phyloP scores from a whole-genome alignment of 2,329 filamentous ascomycete species.

The Diplodia scrobiculata region DNA sequence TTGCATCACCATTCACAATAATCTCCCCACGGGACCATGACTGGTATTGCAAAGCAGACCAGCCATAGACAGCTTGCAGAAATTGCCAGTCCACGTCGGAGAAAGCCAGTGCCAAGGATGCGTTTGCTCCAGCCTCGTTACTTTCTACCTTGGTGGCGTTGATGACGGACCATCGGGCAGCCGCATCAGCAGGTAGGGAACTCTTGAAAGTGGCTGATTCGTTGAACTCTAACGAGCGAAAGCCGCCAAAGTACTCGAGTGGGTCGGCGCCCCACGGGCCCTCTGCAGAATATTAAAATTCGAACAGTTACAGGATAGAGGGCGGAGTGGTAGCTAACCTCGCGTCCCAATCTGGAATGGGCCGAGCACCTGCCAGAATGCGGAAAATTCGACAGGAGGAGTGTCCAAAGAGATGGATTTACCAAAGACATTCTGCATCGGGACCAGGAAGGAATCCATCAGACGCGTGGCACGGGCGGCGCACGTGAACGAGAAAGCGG shows the following conservation, averaged over 20 bases:
- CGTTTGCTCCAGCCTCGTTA: conserved; percentile 39
- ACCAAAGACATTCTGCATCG: neutral
- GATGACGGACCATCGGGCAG: conserved; percentile 52
- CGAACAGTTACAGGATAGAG: conserved; percentile 27
- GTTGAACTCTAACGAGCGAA: conserved; percentile 51
- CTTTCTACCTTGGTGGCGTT: conserved; percentile 36
- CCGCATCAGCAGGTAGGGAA: conserved; percentile 56
- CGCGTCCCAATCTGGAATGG: conserved; percentile 62
- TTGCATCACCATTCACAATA: conserved; percentile 42
- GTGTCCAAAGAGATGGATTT: conserved; percentile 1
- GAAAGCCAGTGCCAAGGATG: conserved; percentile 51
- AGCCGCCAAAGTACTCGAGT: conserved; percentile 57
- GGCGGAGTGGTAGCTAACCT: conserved; percentile 47
- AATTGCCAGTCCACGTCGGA: conserved; percentile 57
- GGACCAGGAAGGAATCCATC: conserved; percentile 8
- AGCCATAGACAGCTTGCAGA: conserved; percentile 59
- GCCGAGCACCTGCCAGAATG: conserved; percentile 57
- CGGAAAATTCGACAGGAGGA: conserved; percentile 39
- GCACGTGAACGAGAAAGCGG: neutral
- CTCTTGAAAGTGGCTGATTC: conserved; percentile 50
- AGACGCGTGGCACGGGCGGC: neutral
- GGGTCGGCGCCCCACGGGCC: conserved; percentile 62
- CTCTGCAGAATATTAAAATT: conserved; percentile 45
- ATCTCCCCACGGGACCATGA: conserved; percentile 59
- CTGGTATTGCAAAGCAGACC: conserved; percentile 62